Evolutionary conservation across 2,329 filamentous ascomycete genomes (phyloP), one percentile per base, ranked within the genome.

Genomic region (Calonectria pseudoreteaudii): DNA sequence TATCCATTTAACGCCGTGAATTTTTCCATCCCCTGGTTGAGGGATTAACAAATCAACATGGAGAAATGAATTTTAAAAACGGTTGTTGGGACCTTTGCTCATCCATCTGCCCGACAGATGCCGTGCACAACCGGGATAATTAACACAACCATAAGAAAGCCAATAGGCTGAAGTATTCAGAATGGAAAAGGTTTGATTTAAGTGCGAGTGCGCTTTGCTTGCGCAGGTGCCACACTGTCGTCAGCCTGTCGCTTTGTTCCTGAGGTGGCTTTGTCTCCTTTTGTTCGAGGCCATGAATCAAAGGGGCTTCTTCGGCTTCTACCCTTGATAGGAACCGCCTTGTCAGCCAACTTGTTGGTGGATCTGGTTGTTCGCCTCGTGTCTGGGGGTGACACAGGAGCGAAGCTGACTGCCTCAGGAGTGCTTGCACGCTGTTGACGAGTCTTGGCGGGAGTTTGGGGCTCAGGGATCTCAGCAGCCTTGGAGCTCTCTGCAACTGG

Each of bases 271-370:
- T 85, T 74, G 83, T 78, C 84, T 76, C 83, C 85, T 87, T 95
- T 95, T 78, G 90, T 91, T 72, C 92, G 91, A 75, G 87, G 90
- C 93, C 93, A 95, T 49, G 87, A 87, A 78, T 94, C 92, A 78
- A 95, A 95, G 3, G 91, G 91, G 78, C 90, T 92, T 71, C 85
- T 86, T 76, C 85, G 80, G 56, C 80, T 79, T 72, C 81, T 82
- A 73, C 77, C 73, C 77, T 86, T 89, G 75, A 86, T 78, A 0
- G 89, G 86, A 11, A 86, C 86, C 14, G 81, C 75, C 16, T 85
- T 85, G 4, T 85, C 84, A 36, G 81, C 77, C 69, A 89, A 86
- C 85, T 89, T 91, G 80, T 88, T 88, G 58, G 86, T 81, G 16
- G 88, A 88, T 62, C 93, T 90, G 18, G 91, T 93, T 18, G 89